phyloP scores from a whole-genome alignment of 2,329 filamentous ascomycete species.

The Monilinia fructicola region DNA sequence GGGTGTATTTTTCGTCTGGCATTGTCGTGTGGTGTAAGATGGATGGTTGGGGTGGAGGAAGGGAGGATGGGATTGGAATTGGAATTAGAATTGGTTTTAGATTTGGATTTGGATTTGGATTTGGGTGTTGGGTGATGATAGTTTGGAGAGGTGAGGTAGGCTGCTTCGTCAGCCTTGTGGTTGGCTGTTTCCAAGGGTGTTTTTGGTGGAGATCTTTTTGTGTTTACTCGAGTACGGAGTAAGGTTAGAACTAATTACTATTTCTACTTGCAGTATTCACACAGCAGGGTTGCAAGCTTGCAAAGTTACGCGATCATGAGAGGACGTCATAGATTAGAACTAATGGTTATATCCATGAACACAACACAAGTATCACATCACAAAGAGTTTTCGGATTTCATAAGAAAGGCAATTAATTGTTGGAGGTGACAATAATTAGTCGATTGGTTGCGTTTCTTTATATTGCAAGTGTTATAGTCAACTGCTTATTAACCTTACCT shows the following conservation, averaged over 20 bases:
- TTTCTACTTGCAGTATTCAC: too few species aligned
- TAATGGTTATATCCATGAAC: too few species aligned
- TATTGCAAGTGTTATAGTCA: neutral
- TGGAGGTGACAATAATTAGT: neutral
- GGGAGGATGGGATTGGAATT: neutral
- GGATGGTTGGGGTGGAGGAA: neutral
- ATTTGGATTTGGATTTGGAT: neutral
- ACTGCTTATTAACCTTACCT: too few species aligned
- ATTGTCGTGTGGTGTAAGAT: neutral
- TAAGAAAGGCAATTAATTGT: too few species aligned
- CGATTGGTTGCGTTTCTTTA: neutral
- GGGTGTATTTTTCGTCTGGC: constrained; percentile 6
- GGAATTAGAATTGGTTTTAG: too few species aligned
- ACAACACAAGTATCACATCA: too few species aligned
- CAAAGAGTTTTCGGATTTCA: neutral
- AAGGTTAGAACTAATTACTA: too few species aligned
- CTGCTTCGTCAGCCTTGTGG: constrained; percentile 15
- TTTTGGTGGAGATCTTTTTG: constrained; percentile 5
- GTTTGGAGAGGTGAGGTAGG: constrained; percentile 5
- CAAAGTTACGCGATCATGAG: too few species aligned
- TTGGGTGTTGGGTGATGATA: neutral
- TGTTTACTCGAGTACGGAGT: too few species aligned
- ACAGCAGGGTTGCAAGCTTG: too few species aligned
- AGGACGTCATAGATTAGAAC: too few species aligned
- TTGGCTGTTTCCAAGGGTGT: neutral